These are phyloP conservation scores for Pythium brachiatum DNA, from an alignment of 352 stramenopile species.

Conservation along the genomic window DNA sequence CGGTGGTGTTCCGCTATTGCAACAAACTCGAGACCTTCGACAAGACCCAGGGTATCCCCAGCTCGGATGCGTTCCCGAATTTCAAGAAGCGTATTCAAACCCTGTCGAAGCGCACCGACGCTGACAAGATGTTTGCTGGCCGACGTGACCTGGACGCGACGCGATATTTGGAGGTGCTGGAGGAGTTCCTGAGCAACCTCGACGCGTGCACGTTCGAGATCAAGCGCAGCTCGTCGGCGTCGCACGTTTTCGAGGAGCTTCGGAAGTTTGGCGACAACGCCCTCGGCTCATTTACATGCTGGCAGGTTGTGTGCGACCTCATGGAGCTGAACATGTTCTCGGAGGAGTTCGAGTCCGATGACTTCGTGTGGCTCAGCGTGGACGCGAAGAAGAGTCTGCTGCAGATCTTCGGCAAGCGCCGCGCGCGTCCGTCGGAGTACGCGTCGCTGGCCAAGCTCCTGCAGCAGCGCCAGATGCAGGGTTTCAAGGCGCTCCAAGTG, in stretches of 20 bases:
- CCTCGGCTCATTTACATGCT: constrained; percentile 85
- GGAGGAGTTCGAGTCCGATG: constrained; percentile 48
- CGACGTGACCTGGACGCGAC: constrained; percentile 55
- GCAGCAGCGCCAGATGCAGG: constrained; percentile 72
- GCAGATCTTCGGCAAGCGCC: constrained; percentile 83
- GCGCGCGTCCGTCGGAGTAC: constrained; percentile 65
- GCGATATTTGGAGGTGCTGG: constrained; percentile 61
- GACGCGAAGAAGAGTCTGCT: constrained; percentile 76
- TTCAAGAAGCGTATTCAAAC: constrained; percentile 68
- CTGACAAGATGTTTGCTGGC: constrained; percentile 47
- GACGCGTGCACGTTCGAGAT: constrained; percentile 57
- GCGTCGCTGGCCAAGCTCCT: constrained; percentile 63
- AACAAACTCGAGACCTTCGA: constrained; percentile 84
- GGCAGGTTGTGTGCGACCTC: constrained; percentile 78
- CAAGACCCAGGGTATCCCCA: constrained; percentile 72
- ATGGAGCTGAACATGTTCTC: constrained; percentile 72
- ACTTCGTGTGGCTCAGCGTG: constrained; percentile 82
- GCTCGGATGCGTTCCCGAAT: constrained; percentile 53
- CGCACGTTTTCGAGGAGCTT: constrained; percentile 62
- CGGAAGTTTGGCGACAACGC: constrained; percentile 65
- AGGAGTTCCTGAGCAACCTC: constrained; percentile 63
- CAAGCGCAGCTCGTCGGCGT: constrained; percentile 44
- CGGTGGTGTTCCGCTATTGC: constrained; percentile 75
- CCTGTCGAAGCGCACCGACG: constrained; percentile 55
- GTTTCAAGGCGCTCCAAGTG: constrained; percentile 79